A percentile compares a stretch with the other conserved stretches of the same genome.
phyloP scores from a whole-genome alignment of 2,329 filamentous ascomycete genomes.

The Fusarium nelsonii region DNA sequence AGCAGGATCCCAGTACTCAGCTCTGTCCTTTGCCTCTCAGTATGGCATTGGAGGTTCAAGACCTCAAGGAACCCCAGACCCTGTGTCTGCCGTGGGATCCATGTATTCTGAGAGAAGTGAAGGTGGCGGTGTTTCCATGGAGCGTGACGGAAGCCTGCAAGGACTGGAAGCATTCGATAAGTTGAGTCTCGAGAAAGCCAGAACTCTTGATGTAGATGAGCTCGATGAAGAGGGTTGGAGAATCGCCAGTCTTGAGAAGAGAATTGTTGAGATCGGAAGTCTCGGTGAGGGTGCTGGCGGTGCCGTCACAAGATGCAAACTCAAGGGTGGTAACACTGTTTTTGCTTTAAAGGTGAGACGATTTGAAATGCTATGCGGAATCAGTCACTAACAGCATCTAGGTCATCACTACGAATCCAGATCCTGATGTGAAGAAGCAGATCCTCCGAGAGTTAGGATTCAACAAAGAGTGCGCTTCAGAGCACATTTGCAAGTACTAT shows the following conservation, averaged over 20 bases:
- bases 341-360: constrained; percentile 90
- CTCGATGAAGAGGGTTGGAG: constrained; percentile 96
- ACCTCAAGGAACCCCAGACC: constrained; percentile 80
- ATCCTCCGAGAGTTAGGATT: constrained; percentile 96
- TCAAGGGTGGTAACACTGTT: constrained; percentile 91
- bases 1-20: constrained; percentile 88
- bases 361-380: constrained; percentile 11
- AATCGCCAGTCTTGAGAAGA: constrained; percentile 88
- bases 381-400: constrained; percentile 54
- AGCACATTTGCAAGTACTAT: constrained; percentile 97
- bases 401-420: constrained; percentile 98
- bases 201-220: constrained; percentile 90
- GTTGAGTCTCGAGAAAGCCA: constrained; percentile 82
- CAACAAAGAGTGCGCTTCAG: constrained; percentile 96
- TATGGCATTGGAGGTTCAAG: constrained; percentile 75
- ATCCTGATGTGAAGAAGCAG: constrained; percentile 98
- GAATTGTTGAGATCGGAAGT: constrained; percentile 89
- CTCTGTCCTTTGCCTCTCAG: constrained; percentile 81
- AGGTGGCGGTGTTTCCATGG: constrained; percentile 78
- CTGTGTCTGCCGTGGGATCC: constrained; percentile 87
- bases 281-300: constrained; percentile 95
- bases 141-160: constrained; percentile 84
- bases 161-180: constrained; percentile 83
- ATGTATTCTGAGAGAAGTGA: constrained; percentile 86
- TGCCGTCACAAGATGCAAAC: constrained; percentile 89